Percentiles rank a stretch among this genome's conserved stretches.
phyloP scores from a whole-genome alignment of 148 eudicot genomes.

The Heliamphora exappendiculata region DNA sequence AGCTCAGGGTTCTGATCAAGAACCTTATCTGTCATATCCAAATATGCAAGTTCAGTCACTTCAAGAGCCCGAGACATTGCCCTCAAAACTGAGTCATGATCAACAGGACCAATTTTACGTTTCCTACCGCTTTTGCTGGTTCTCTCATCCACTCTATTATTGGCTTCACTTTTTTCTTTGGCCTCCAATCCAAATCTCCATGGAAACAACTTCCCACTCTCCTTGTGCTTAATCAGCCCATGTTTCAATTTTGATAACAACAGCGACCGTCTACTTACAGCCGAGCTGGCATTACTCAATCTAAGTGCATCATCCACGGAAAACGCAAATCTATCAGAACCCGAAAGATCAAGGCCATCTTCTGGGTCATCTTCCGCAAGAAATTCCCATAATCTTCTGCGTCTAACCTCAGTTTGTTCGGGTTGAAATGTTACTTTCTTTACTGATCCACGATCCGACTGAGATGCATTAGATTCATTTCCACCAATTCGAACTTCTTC shows the following conservation, averaged over 20 bases:
- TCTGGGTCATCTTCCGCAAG: slow-evolving; percentile 76
- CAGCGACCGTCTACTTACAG: slow-evolving; percentile 55
- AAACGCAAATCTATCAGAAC: slow-evolving; percentile 95
- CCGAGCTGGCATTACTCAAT: slow-evolving; percentile 62
- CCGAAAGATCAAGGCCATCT: slow-evolving; percentile 94
- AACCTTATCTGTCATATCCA: slow-evolving; percentile 92
- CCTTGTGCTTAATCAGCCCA: slow-evolving; percentile 58
- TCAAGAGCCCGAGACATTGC: slow-evolving; percentile 81
- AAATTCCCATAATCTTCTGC: slow-evolving; percentile 92
- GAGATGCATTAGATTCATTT: neutral
- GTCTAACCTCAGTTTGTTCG: slow-evolving; percentile 37
- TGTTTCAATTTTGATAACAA: slow-evolving; percentile 77
- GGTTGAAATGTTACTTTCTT: slow-evolving; percentile 73
- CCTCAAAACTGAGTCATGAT: slow-evolving; percentile 72
- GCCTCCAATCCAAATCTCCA: slow-evolving; percentile 74
- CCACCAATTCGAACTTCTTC: slow-evolving; percentile 15
- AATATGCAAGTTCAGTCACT: slow-evolving; percentile 67
- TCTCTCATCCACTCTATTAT: slow-evolving; percentile 44
- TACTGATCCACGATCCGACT: slow-evolving; percentile 17
- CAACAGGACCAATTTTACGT: slow-evolving; percentile 63
- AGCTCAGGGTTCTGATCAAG: slow-evolving; percentile 94
- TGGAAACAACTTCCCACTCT: slow-evolving; percentile 51
- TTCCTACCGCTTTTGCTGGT: slow-evolving; percentile 41
- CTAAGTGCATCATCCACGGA: slow-evolving; percentile 87
- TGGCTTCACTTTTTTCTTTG: slow-evolving; percentile 41